Base-by-base conservation (phyloP, 164 flowering plant genomes). In the Magnolia sinica region DNA sequence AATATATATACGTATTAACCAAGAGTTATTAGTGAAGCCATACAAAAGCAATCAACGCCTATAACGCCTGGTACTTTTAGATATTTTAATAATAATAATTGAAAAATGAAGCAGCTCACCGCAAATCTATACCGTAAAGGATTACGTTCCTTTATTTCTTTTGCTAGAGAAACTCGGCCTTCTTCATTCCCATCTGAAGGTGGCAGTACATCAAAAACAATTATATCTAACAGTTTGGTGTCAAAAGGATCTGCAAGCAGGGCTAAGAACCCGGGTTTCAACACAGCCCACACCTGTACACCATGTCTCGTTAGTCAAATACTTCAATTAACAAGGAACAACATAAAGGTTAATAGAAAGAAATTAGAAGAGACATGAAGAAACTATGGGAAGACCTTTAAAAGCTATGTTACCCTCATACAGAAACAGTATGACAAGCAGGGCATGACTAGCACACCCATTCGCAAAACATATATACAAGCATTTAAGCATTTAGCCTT, bases 261-360 rank as follows among this genome's bases (percentile, higher is more conserved):
- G 73, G 98, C 98, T 85, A 96, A 78, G 80, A 94, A 96, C 75
- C 99, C 99, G 79, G 99, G 99, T 83, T 96, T 96, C 51, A 96
- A 79, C 52, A 96, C 99, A 79, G 93, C 99, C 99, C 99, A 96
- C 49, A 96, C 98, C 99, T 96, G 82, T n/a, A 50, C 23, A 65
- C n/a, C 69, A 22, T 29, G 52, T 14, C 51, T 74, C 31, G 18
- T 70, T 50, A 70, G 73, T 45, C 7, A 70, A 50, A 14, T 19
- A 70, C 51, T 19, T 50, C 24, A 70, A 50, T n/a, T 70, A 11
- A 1, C 9, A 50, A 45, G 58, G 58, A 70, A n/a, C 20, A 50
- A 5, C 55, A 20, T 51, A 7, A 51, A 74, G 51, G n/a, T 68
- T 24, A 64, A 51, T 20, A 75, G 22, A 65, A 50, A 50, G 22